Percentiles rank a stretch among this genome's conserved stretches.
Conservation (phyloP, 805 yeast species). For the Schwanniomyces pseudopolymorphus region DNA sequence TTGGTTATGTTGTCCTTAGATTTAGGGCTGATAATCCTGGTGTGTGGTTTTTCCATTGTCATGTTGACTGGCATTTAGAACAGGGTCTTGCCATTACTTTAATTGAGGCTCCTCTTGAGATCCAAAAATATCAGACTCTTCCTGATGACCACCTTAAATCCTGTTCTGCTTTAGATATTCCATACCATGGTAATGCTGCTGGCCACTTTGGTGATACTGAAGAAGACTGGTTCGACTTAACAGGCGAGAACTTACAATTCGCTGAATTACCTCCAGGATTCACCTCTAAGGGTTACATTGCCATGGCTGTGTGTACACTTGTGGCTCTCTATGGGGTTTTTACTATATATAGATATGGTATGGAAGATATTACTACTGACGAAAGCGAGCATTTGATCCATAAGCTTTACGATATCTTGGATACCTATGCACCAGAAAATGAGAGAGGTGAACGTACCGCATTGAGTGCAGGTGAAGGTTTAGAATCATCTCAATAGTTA, state of each 20-base stretch:
- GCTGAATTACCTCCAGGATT: slow-evolving; percentile 68
- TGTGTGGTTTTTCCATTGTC: slow-evolving; percentile 99
- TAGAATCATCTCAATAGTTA: not conserved
- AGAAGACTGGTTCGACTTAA: slow-evolving; percentile 52
- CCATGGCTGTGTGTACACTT: slow-evolving; percentile 52
- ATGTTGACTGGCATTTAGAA: slow-evolving; percentile 95
- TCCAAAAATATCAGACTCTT: slow-evolving; percentile 41
- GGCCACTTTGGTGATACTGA: slow-evolving; percentile 46
- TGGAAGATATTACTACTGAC: slow-evolving; percentile 57
- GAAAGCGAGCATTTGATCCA: slow-evolving; percentile 44
- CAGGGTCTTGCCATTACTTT: slow-evolving; percentile 87
- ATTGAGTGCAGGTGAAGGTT: not conserved
- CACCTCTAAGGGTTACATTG: slow-evolving; percentile 67
- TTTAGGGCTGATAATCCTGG: slow-evolving; percentile 96
- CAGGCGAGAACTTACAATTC: slow-evolving; percentile 61
- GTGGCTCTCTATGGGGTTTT: slow-evolving; percentile 61
- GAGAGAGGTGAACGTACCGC: not conserved
- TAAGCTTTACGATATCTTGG: slow-evolving; percentile 30
- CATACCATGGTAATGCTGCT: slow-evolving; percentile 71
- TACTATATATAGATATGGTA: slow-evolving; percentile 62
- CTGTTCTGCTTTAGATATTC: slow-evolving; percentile 48
- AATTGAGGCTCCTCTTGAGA: slow-evolving; percentile 77
- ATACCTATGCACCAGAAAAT: slow-evolving; percentile 6
- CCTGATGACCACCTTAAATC: slow-evolving; percentile 49
- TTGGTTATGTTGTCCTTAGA: slow-evolving; percentile 81